Evolutionary conservation across 352 stramenopile genomes (phyloP).

Genomic region (Phytophthora capsici): DNA sequence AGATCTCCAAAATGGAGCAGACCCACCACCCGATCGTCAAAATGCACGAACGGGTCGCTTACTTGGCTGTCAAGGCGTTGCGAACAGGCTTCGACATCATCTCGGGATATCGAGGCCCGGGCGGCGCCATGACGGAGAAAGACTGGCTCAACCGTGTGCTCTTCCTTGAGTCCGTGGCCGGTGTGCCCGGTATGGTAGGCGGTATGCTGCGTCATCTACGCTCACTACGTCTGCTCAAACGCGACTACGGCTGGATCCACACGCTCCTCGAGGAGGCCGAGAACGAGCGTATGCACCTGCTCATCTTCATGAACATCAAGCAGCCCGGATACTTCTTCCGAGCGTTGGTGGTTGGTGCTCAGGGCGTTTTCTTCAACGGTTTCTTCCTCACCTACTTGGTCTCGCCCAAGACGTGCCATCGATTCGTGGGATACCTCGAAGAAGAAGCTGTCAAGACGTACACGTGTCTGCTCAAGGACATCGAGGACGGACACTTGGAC

Average conservation of each 20-base stretch:
- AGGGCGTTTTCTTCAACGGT: slow-evolving; percentile 88
- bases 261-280: slow-evolving; percentile 94
- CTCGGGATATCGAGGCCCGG: slow-evolving; percentile 64
- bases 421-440: slow-evolving; percentile 94
- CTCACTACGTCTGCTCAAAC: slow-evolving; percentile 81
- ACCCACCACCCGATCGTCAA: slow-evolving; percentile 46
- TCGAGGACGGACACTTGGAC: slow-evolving; percentile 82
- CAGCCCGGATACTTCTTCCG: slow-evolving; percentile 83
- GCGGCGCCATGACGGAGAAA: slow-evolving; percentile 62
- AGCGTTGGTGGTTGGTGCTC: slow-evolving; percentile 77
- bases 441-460: slow-evolving; percentile 93
- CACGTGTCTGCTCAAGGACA: slow-evolving; percentile 90
- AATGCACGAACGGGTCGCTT: slow-evolving; percentile 48
- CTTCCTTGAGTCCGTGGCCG: slow-evolving; percentile 84
- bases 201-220: slow-evolving; percentile 82
- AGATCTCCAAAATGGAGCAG: slow-evolving; percentile 39
- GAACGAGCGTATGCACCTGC: slow-evolving; percentile 95
- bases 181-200: slow-evolving; percentile 81
- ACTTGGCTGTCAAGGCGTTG: slow-evolving; percentile 46
- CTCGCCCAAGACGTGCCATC: slow-evolving; percentile 89
- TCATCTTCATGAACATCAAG: slow-evolving; percentile 92
- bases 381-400: slow-evolving; percentile 91
- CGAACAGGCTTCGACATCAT: slow-evolving; percentile 59
- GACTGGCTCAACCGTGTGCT: slow-evolving; percentile 74
- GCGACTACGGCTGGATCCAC: slow-evolving; percentile 93